These are phyloP conservation scores for Xylaria sp. DNA, from an alignment of 2,329 filamentous ascomycete genomes.

Conservation along the genomic window DNA sequence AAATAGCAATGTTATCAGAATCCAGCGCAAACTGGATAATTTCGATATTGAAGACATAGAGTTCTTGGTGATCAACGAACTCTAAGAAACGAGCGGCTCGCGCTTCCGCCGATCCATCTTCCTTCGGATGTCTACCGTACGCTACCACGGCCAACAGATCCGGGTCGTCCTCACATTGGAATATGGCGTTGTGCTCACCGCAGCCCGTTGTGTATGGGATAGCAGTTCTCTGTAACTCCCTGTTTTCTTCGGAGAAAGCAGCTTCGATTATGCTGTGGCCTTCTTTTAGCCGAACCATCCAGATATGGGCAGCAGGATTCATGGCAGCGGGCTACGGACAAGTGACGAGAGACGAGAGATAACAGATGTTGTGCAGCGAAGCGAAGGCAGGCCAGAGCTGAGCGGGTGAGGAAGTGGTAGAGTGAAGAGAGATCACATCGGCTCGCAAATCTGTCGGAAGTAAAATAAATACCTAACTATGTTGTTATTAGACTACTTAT, in stretches of 20 bases:
- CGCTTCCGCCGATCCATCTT: background rate
- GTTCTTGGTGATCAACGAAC: constrained; percentile 22
- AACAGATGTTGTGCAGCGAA: background rate
- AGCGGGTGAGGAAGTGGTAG: background rate
- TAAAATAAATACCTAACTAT: constrained; percentile 5
- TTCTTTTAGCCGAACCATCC: constrained; percentile 31
- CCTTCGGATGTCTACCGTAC: background rate
- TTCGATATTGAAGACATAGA: constrained; percentile 17
- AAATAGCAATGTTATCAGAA: constrained; percentile 19
- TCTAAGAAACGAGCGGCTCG: constrained; percentile 6
- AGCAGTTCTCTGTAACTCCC: background rate
- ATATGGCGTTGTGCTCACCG: constrained; percentile 24
- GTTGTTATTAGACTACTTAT: background rate
- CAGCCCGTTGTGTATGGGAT: constrained; percentile 15
- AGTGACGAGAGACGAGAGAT: background rate
- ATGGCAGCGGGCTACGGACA: constrained; percentile 16
- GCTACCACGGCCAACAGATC: constrained; percentile 30
- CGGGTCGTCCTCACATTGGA: constrained; percentile 33
- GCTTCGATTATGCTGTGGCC: constrained; percentile 34
- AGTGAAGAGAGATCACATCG: constrained; percentile 4
- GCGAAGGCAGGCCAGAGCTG: background rate
- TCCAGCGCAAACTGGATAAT: constrained; percentile 15
- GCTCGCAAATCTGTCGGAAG: background rate
- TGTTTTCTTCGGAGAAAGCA: constrained; percentile 25
- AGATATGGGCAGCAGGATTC: constrained; percentile 25